These are phyloP conservation scores for Kwoniella dejecticola DNA, from an alignment of 768 basidiomycete species.

Conservation along the genomic window DNA sequence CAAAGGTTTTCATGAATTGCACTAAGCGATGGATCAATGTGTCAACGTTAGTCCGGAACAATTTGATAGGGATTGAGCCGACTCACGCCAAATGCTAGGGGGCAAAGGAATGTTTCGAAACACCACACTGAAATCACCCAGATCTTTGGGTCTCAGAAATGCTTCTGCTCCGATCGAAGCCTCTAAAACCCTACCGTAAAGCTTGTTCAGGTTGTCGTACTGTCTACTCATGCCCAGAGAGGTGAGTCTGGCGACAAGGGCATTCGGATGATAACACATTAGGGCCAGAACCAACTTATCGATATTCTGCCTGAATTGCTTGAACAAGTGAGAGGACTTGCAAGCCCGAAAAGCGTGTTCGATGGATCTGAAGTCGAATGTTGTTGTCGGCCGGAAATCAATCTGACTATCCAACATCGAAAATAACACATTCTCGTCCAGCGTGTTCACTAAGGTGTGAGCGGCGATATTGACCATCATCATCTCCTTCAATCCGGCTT, in stretches of 20 bases:
- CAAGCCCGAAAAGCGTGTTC: not conserved
- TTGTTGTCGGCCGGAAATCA: slow-evolving; percentile 10
- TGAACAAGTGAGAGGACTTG: not conserved
- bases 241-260: slow-evolving; percentile 12
- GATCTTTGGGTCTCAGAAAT: slow-evolving; percentile 12
- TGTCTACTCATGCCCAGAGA: not conserved
- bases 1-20: slow-evolving; percentile 21
- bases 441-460: slow-evolving; percentile 13
- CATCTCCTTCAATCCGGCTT: slow-evolving; percentile 10
- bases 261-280: slow-evolving; percentile 22
- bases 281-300: slow-evolving; percentile 16
- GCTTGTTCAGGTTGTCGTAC: not conserved
- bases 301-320: slow-evolving; percentile 11
- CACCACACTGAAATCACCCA: slow-evolving; percentile 1
- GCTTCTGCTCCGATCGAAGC: slow-evolving; percentile 22
- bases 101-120: slow-evolving; percentile 21
- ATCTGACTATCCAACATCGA: slow-evolving; percentile 13
- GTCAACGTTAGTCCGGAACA: no score
- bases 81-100: slow-evolving; percentile 23
- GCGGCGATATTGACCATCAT: slow-evolving; percentile 18
- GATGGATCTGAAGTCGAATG: slow-evolving; percentile 13
- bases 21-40: slow-evolving; percentile 10
- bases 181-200: slow-evolving; percentile 17
- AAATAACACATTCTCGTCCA: slow-evolving; percentile 17
- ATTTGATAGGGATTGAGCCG: not conserved